Conservation (phyloP, 169 alveolate species). For the Cryptosporidium baileyi region DNA sequence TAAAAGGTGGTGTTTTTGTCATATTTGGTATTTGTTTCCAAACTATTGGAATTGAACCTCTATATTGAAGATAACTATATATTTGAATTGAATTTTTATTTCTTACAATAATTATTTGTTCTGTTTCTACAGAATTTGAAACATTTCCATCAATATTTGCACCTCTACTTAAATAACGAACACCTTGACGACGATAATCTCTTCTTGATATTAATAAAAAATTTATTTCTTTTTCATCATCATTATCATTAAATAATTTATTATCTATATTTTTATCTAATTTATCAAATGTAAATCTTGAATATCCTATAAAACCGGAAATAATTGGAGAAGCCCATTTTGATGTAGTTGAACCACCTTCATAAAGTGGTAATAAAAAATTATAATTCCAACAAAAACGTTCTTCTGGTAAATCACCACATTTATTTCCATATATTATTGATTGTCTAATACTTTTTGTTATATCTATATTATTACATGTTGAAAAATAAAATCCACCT, state of each 20-base stretch:
- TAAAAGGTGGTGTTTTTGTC: constrained; percentile 83
- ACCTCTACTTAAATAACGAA: constrained; percentile 93
- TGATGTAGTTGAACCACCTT: constrained; percentile 57
- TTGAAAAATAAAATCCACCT: constrained; percentile 67
- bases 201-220: constrained; percentile 87
- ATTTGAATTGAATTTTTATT: constrained; percentile 75
- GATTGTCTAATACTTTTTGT: constrained; percentile 40
- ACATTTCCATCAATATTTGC: constrained; percentile 84
- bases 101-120: constrained; percentile 87
- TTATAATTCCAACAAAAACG: constrained; percentile 64
- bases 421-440: constrained; percentile 31
- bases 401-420: constrained; percentile 52
- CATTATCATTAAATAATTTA: not conserved
- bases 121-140: constrained; percentile 96
- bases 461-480: constrained; percentile 2
- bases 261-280: not conserved
- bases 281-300: constrained; percentile 16
- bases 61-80: constrained; percentile 88
- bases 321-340: constrained; percentile 62
- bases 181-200: constrained; percentile 92
- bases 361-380: constrained; percentile 24
- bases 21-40: constrained; percentile 90
- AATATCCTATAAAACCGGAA: constrained; percentile 37
- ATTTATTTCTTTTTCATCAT: not conserved
- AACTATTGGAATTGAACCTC: constrained; percentile 95